Percentiles rank a stretch among this genome's conserved stretches.
Conservation (phyloP, 78 protist genomes). For the Anaeramoeba ignava region DNA sequence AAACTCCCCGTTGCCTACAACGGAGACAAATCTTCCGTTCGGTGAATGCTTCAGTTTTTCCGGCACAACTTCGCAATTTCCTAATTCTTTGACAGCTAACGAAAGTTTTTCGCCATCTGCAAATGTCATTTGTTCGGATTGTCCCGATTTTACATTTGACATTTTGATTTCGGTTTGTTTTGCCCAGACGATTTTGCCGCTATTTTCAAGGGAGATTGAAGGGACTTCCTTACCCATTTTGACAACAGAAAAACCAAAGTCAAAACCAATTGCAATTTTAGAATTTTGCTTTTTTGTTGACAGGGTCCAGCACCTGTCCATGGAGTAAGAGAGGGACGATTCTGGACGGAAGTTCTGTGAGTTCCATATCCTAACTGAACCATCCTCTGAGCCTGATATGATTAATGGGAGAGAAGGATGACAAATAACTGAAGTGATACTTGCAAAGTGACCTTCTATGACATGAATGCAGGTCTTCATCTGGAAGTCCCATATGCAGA, state of each 20-base stretch:
- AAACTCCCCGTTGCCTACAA: background rate
- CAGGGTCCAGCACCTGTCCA: conserved; percentile 82
- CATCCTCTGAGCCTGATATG: background rate
- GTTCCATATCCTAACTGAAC: conserved; percentile 76
- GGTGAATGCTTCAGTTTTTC: background rate
- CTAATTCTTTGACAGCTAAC: background rate
- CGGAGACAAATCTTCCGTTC: background rate
- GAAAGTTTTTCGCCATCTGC: background rate
- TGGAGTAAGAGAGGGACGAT: conserved; percentile 70
- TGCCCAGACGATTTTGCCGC: background rate
- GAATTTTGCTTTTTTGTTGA: background rate
- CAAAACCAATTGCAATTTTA: background rate
- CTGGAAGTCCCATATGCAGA: conserved; percentile 93
- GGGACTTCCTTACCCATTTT: background rate
- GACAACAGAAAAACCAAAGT: background rate
- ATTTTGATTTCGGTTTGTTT: background rate
- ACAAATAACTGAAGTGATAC: background rate
- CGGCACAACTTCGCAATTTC: background rate
- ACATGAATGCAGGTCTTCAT: conserved; percentile 82
- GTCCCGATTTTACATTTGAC: background rate
- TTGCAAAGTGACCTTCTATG: conserved; percentile 21
- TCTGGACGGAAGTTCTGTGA: conserved; percentile 71
- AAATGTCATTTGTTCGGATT: background rate
- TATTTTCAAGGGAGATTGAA: background rate
- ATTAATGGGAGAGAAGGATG: conserved; percentile 14